Base-by-base conservation (phyloP, 306 rosid species). In the Corylus heterophylla region DNA sequence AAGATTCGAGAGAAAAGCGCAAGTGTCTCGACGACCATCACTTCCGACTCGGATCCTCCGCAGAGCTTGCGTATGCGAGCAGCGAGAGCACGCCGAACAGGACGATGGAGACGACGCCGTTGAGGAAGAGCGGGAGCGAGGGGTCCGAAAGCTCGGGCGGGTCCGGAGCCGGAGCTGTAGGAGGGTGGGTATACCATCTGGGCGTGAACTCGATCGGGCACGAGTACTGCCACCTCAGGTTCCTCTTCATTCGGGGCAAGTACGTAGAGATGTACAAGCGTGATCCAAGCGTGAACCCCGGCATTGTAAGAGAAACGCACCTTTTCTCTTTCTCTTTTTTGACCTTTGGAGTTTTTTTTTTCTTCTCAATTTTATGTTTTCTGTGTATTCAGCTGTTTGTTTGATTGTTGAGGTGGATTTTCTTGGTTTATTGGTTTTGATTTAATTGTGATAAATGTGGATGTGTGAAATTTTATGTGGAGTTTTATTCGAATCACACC, bases 141-240 rank as follows among this genome's bases (percentile, higher is more conserved):
- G 20, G 70, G 17, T 64, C 66, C 37, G 66, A 58, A 62, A 11
- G 71, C 12, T 45, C 64, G 64, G 63, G 69, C 69, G 48, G 63
- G 2, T 17, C 49, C 2, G 69, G 84, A 48, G 37, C 69, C 4
- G 89, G 84, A 22, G 78, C 20, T 6, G 92, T 78, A 56, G 92
- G 87, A 42, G 98, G 98, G 9, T 94, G 97, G 97, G 92, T 94
- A 35, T 94, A 92, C 74, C 98, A 94, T 74, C 44, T 94, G 18
- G 97, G 97, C 11, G 76, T 87, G 22, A 92, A 94, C 82, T 86
- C 97, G n/a, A 89, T 94, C 7, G 97, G 97, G 10, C 97, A 80
- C n/a, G 93, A 94, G 73, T 92, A 85, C 8, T 87, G 95, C 54
- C 97, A 88, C 77, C 91, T 91, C 0, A 88, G 98, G 2, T 94